phyloP scores from a whole-genome alignment of 2,329 filamentous ascomycete genomes.

The Cordyceps militaris region DNA sequence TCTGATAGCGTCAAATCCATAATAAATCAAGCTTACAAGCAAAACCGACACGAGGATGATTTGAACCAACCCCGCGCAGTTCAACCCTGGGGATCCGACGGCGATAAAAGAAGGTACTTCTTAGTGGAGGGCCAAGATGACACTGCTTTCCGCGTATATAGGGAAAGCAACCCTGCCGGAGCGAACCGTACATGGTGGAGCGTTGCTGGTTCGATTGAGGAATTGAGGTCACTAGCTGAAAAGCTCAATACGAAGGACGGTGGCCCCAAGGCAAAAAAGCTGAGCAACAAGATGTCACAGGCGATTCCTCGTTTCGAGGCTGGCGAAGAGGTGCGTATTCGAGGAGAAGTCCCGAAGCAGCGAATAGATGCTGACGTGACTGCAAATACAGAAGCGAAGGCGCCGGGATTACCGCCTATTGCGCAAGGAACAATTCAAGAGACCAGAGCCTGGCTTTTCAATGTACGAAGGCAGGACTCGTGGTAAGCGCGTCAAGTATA shows the following conservation, averaged over 20 bases:
- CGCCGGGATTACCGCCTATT: constrained; percentile 84
- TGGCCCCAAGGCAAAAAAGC: constrained; percentile 69
- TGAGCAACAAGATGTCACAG: constrained; percentile 68
- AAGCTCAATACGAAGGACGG: constrained; percentile 73
- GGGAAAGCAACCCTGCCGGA: constrained; percentile 79
- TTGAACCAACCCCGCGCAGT: constrained; percentile 82
- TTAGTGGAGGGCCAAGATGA: constrained; percentile 91
- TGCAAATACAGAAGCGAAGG: constrained; percentile 66
- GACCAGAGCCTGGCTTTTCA: constrained; percentile 83
- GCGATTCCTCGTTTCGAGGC: constrained; percentile 88
- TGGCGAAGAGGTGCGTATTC: constrained; percentile 67
- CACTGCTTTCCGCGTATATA: constrained; percentile 87
- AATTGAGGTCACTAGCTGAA: constrained; percentile 66
- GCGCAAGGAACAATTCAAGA: constrained; percentile 79
- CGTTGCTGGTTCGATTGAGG: constrained; percentile 83
- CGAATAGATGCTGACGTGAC: constrained; percentile 14
- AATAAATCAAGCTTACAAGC: constrained; percentile 84
- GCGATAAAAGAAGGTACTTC: constrained; percentile 87
- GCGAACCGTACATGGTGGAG: constrained; percentile 83
- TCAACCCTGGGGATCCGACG: constrained; percentile 84
- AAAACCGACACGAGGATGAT: constrained; percentile 71
- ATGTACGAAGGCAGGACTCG: constrained; percentile 93
- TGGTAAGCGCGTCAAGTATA: constrained; percentile 95
- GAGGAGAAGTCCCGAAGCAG: not conserved
- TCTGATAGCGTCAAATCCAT: constrained; percentile 76